These are phyloP conservation scores for Secale cereale DNA, from an alignment of 176 grass and related monocot genomes.

Conservation along the genomic window DNA sequence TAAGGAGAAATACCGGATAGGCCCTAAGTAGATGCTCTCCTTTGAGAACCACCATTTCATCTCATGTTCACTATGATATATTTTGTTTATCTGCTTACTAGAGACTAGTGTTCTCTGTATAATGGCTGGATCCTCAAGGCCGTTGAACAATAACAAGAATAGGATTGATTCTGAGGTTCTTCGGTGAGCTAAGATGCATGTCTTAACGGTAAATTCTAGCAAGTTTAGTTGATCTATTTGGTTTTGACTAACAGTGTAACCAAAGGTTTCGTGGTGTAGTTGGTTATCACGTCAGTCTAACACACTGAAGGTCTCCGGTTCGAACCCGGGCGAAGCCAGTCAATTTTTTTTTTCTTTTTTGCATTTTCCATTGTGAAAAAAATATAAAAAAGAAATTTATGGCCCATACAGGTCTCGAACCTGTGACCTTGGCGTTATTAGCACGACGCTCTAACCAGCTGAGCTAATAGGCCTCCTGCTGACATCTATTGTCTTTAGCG, in stretches of 20 bases:
- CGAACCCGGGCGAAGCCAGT: constrained; percentile 79
- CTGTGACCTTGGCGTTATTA: constrained; percentile 98
- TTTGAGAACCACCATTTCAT: no score
- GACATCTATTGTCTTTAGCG: no score
- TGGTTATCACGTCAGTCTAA: constrained; percentile 99
- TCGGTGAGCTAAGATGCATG: constrained; percentile 62
- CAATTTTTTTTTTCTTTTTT: no score
- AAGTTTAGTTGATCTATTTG: no score
- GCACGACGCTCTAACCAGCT: constrained; percentile 93
- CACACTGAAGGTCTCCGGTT: constrained; percentile 99
- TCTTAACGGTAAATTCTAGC: neutral
- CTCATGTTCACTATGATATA: no score
- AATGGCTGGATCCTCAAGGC: constrained; percentile 65
- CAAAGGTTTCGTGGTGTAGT: constrained; percentile 87
- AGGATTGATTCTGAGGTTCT: constrained; percentile 73
- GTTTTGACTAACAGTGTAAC: no score
- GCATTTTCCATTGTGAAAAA: no score
- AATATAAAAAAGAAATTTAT: neutral
- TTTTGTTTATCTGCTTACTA: neutral
- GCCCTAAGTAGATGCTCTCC: no score
- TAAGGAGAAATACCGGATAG: no score
- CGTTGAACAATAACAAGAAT: constrained; percentile 66
- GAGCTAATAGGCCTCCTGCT: constrained; percentile 67
- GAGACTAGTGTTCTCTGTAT: neutral
- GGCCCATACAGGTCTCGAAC: constrained; percentile 96